A percentile compares a stretch with the other conserved stretches of the same genome.
These are phyloP conservation scores for Quercus gilva DNA, from an alignment of 306 rosid species.

Conservation along the genomic window DNA sequence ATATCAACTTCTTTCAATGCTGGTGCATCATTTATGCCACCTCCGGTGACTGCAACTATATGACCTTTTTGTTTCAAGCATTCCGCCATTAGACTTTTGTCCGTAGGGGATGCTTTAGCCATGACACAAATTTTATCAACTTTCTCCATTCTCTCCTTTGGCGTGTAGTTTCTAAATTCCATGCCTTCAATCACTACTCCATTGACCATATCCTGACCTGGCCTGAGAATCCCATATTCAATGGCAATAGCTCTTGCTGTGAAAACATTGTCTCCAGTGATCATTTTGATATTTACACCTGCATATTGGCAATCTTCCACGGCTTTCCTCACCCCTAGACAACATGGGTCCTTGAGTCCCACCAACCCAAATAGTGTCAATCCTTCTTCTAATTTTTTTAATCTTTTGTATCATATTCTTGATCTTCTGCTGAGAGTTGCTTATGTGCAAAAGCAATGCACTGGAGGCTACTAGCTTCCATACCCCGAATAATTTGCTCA, in stretches of 20 bases:
- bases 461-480: conserved; percentile 38
- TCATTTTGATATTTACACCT: conserved; percentile 30
- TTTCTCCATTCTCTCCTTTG: conserved; percentile 28
- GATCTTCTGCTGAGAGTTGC: background rate
- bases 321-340: conserved; percentile 20
- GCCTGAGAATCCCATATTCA: conserved; percentile 28
- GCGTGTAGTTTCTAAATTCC: conserved; percentile 31
- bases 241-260: conserved; percentile 34
- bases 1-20: conserved; percentile 30
- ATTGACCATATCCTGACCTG: background rate
- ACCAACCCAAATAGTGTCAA: conserved; percentile 27
- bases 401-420: background rate
- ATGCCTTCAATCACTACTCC: conserved; percentile 30
- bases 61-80: conserved; percentile 41
- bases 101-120: conserved; percentile 40
- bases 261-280: conserved; percentile 32
- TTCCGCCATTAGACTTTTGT: conserved; percentile 35
- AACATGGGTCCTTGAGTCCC: conserved; percentile 32
- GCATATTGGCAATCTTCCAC: conserved; percentile 29
- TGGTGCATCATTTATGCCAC: conserved; percentile 29
- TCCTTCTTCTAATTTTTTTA: background rate
- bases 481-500: conserved; percentile 31
- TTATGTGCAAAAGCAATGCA: conserved; percentile 39
- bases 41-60: conserved; percentile 31
- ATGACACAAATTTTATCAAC: conserved; percentile 34